Base-by-base conservation (phyloP, 2,329 filamentous ascomycete genomes). In the Annulohypoxylon truncatum region DNA sequence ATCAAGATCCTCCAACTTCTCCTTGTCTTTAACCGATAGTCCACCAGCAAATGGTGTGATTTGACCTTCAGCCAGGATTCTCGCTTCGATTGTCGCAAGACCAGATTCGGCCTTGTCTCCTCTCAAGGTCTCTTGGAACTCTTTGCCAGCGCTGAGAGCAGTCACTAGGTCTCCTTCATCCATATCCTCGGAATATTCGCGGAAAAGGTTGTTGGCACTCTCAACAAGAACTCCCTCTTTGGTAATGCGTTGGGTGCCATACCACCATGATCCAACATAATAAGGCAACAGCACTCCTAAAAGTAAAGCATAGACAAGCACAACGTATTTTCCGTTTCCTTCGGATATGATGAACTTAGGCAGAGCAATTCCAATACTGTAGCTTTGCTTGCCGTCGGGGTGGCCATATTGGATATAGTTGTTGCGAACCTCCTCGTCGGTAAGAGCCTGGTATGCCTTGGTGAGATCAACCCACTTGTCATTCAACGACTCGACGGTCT, bases 241-340 rank as follows among this genome's bases (percentile, higher is more conserved):
- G 35, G 96, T 98, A 80, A 92, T 89, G 74, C 90, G 89, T 79
- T 97, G 95, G 31, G 93, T 96, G 66, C 96, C 96, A 77, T 99
- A 99, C 96, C 96, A 99, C 96, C 96, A 99, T 64, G 92, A 94
- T 50, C 96, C 96, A 60, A 99, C 95, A 50, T 96, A 84, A 78
- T 96, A 99, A 2, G 96, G 96, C 55, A 99, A 84, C 65, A 97
- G 83, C 67, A 98, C 92, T 59, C 95, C 96, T 54, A 99, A 89
- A 38, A 98, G 86, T 31, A 91, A 80, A 35, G 93, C 94, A 79
- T 99, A 99, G 69, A 97, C 86, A 61, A 97, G 84, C 66, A 99
- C 84, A 57, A 99, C 92, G 76, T 96, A 98, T 83, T 97, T 98
- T 71, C 94, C 95, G 78, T 96, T 96, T 59, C 94, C 95, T 72